A percentile compares a stretch with the other conserved stretches of the same genome.
phyloP scores from a whole-genome alignment of 2,329 filamentous ascomycete species.

The Talaromyces sp. region DNA sequence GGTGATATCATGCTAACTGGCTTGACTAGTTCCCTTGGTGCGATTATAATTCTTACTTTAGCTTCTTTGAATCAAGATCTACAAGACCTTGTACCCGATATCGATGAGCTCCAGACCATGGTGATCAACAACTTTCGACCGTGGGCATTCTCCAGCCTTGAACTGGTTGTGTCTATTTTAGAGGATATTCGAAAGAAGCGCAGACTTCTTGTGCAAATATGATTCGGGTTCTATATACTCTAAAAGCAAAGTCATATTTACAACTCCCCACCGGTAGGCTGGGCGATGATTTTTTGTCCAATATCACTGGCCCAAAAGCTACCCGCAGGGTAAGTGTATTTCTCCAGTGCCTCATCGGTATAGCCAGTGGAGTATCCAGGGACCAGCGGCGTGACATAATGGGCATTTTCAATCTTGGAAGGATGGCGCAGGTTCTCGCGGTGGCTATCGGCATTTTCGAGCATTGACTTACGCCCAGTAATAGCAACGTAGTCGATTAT shows the following conservation, averaged over 20 bases:
- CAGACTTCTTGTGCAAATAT: conserved; percentile 5
- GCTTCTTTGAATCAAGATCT: conserved; percentile 22
- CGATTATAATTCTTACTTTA: conserved; percentile 27
- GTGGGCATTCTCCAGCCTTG: conserved; percentile 5
- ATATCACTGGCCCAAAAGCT: conserved; percentile 27
- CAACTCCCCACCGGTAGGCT: conserved; percentile 26
- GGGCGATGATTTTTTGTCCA: conserved; percentile 23
- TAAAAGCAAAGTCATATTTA: neutral
- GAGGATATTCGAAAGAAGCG: conserved; percentile 6
- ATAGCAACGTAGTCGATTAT: conserved; percentile 91
- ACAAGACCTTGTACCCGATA: conserved; percentile 24
- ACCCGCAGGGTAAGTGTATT: conserved; percentile 25
- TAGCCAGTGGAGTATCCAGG: conserved; percentile 27
- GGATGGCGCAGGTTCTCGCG: conserved; percentile 23
- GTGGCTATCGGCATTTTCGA: conserved; percentile 74
- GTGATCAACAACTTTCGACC: conserved; percentile 1
- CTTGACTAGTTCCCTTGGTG: conserved; percentile 21
- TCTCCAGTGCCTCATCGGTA: conserved; percentile 23
- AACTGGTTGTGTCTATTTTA: conserved; percentile 1
- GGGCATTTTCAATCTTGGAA: conserved; percentile 19
- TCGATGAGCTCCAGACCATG: conserved; percentile 18
- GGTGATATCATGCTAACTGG: neutral
- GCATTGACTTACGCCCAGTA: conserved; percentile 69
- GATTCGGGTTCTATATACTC: neutral
- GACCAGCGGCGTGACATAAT: conserved; percentile 21